Evolutionary conservation across 192 early-diverging fungal genomes (phyloP).

Genomic region (Backusella tuberculispora): DNA sequence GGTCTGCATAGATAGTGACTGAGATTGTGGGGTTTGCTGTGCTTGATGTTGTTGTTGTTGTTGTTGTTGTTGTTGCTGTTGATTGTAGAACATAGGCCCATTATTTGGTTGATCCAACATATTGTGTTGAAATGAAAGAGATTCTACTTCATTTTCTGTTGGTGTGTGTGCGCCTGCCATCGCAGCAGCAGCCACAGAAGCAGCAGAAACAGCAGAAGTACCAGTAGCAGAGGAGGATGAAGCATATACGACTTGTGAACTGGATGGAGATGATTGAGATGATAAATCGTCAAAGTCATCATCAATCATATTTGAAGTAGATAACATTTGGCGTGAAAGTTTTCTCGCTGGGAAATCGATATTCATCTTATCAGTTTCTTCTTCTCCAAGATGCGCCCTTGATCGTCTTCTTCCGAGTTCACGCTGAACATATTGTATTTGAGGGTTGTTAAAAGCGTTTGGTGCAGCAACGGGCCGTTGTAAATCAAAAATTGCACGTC

Average conservation of each 20-base stretch:
- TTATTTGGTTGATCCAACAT: conserved; percentile 10
- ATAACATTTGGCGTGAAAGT: neutral
- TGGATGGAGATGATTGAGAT: conserved; percentile 14
- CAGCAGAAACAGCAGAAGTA: neutral
- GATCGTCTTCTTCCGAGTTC: conserved; percentile 20
- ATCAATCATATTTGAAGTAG: neutral
- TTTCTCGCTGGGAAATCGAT: conserved; percentile 17
- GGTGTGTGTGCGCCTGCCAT: neutral
- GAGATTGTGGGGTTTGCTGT: neutral
- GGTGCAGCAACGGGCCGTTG: neutral
- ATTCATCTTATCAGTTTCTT: conserved; percentile 15
- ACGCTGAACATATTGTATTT: neutral
- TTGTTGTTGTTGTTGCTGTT: neutral
- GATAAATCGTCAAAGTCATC: conserved; percentile 25
- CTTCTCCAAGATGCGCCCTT: conserved; percentile 11
- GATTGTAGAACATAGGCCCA: neutral
- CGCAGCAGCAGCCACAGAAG: neutral
- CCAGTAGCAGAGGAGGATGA: neutral
- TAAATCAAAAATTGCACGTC: conserved; percentile 21
- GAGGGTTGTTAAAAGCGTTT: neutral
- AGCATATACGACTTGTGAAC: neutral
- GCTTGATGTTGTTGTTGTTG: neutral
- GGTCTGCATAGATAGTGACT: neutral
- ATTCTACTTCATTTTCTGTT: conserved; percentile 5
- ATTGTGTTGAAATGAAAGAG: neutral